Conservation (phyloP, 2,329 filamentous ascomycete genomes). For the Cytospora paraplurivora region DNA sequence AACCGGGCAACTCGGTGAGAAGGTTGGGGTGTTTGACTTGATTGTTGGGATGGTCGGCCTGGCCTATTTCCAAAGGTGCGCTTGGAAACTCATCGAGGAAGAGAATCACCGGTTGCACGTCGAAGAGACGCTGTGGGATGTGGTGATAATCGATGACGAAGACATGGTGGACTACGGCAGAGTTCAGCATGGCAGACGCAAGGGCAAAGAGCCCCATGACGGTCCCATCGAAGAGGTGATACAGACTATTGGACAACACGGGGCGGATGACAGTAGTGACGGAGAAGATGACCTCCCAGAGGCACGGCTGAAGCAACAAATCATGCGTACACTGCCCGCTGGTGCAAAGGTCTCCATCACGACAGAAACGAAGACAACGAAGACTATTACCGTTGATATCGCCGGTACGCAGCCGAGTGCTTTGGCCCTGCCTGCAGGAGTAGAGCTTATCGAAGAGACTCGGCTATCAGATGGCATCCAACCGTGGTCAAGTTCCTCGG, state of each 20-base stretch:
- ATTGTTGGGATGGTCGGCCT: conserved; percentile 62
- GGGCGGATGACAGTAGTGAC: conserved; percentile 33
- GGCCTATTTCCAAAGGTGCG: conserved; percentile 62
- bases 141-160: conserved; percentile 63
- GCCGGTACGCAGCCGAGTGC: conserved; percentile 53
- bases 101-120: conserved; percentile 49
- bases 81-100: conserved; percentile 52
- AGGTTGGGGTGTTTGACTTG: conserved; percentile 62
- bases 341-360: conserved; percentile 62
- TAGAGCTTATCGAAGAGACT: conserved; percentile 59
- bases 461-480: conserved; percentile 31
- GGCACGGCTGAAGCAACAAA: conserved; percentile 54
- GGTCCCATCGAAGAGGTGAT: conserved; percentile 35
- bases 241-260: conserved; percentile 42
- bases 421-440: conserved; percentile 57
- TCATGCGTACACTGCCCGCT: conserved; percentile 55
- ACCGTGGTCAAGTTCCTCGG: conserved; percentile 20
- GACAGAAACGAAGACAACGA: conserved; percentile 60
- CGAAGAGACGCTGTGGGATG: conserved; percentile 67
- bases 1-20: conserved; percentile 60
- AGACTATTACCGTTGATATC: conserved; percentile 66
- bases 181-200: conserved; percentile 34
- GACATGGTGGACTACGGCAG: conserved; percentile 53
- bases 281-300: conserved; percentile 51
- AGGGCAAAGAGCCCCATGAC: conserved; percentile 31